Evolutionary conservation across 352 stramenopile genomes (phyloP).

Genomic region (Phytopythium chamaehyphon): DNA sequence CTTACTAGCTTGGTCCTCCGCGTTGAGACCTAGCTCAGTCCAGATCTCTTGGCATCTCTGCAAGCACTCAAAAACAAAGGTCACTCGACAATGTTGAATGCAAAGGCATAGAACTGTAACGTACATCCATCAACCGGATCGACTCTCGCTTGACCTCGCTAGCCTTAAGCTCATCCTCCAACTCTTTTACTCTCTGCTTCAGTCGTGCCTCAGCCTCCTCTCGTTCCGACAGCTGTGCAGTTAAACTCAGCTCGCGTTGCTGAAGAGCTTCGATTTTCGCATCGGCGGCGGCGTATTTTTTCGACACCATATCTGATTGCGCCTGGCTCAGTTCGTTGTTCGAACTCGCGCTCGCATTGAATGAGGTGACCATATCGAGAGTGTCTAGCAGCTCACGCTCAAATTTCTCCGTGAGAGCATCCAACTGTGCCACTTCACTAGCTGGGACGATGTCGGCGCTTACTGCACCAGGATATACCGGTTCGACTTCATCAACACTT

Average conservation of each 20-base stretch:
- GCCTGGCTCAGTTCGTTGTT: constrained; percentile 3
- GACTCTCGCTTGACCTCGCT: constrained; percentile 58
- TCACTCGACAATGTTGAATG: background rate
- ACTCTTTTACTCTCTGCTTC: constrained; percentile 20
- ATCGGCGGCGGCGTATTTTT: constrained; percentile 13
- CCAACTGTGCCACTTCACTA: constrained; percentile 12
- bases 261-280: constrained; percentile 8
- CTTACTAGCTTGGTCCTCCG: constrained; percentile 44
- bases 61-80: background rate
- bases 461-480: background rate
- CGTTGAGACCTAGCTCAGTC: constrained; percentile 49
- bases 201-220: constrained; percentile 21
- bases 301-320: constrained; percentile 10
- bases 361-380: constrained; percentile 32
- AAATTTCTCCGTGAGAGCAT: constrained; percentile 23
- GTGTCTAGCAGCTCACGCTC: constrained; percentile 27
- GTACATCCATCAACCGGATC: constrained; percentile 53
- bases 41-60: constrained; percentile 71
- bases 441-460: constrained; percentile 4
- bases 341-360: constrained; percentile 13
- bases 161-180: constrained; percentile 33
- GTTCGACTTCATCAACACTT: constrained; percentile 9
- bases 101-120: constrained; percentile 6
- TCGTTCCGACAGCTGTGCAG: constrained; percentile 3
- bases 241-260: too few relatives aligned